Evolutionary conservation across 805 yeast genomes (phyloP).

Genomic region (Saturnispora hagleri): DNA sequence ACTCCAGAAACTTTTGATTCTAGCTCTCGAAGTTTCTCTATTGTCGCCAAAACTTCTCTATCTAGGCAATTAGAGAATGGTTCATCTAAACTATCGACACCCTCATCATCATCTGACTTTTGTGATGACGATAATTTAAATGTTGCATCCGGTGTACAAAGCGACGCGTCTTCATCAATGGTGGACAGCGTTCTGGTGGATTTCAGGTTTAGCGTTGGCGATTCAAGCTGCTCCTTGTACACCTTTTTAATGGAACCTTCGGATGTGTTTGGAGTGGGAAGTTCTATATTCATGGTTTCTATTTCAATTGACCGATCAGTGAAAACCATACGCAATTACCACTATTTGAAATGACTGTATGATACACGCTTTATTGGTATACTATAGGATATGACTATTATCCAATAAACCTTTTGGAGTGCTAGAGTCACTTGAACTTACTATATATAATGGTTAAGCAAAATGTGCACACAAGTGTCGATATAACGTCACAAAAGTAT

Average conservation of each 20-base stretch:
- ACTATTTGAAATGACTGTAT: background rate
- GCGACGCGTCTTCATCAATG: background rate
- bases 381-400: background rate
- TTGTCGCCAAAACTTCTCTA: background rate
- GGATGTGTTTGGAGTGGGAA: constrained; percentile 3
- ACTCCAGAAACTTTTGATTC: background rate
- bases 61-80: background rate
- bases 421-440: background rate
- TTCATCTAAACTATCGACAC: background rate
- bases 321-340: background rate
- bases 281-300: background rate
- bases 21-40: background rate
- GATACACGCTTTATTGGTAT: background rate
- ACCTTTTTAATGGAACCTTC: background rate
- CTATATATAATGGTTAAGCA: background rate
- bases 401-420: background rate
- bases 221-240: background rate
- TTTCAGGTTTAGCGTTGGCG: constrained; percentile 6
- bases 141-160: constrained; percentile 7
- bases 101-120: background rate
- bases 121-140: background rate
- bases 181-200: background rate
- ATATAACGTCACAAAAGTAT: background rate
- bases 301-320: background rate
- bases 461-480: background rate